These are phyloP conservation scores for Phyllosticta ampelicida DNA, from an alignment of 2,329 filamentous ascomycete genomes.

Conservation along the genomic window DNA sequence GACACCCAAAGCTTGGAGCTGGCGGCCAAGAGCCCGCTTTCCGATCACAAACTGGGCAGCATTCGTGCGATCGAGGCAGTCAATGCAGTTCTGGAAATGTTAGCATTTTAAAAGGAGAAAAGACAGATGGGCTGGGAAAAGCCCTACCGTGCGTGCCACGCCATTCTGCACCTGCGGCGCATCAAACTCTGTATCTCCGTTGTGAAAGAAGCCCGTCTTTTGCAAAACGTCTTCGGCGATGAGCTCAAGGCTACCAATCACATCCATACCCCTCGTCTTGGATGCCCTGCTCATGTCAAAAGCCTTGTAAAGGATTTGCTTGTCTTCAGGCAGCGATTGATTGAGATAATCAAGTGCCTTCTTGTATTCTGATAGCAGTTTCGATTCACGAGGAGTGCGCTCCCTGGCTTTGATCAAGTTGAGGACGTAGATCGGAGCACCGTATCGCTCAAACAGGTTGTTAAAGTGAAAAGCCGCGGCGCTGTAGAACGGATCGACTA, in stretches of 20 bases:
- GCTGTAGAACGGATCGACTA: slow-evolving; percentile 93
- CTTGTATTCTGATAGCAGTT: slow-evolving; percentile 78
- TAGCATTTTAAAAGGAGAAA: too few species aligned
- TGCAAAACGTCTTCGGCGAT: slow-evolving; percentile 82
- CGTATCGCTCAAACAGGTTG: slow-evolving; percentile 86
- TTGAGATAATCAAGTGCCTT: slow-evolving; percentile 85
- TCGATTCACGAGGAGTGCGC: slow-evolving; percentile 80
- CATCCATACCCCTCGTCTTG: slow-evolving; percentile 82
- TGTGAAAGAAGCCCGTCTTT: slow-evolving; percentile 88
- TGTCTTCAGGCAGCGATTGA: slow-evolving; percentile 73
- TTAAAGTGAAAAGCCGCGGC: slow-evolving; percentile 92
- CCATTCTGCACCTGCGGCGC: slow-evolving; percentile 73
- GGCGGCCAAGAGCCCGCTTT: slow-evolving; percentile 83
- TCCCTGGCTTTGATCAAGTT: slow-evolving; percentile 84
- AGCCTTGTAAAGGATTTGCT: slow-evolving; percentile 85
- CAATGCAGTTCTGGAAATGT: slow-evolving; percentile 66
- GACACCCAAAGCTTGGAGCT: slow-evolving; percentile 83
- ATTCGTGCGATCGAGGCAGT: slow-evolving; percentile 93
- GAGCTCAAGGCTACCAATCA: slow-evolving; percentile 80
- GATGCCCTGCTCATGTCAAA: slow-evolving; percentile 98
- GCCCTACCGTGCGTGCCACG: slow-evolving; percentile 60
- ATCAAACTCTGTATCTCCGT: slow-evolving; percentile 61
- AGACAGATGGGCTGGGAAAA: not conserved
- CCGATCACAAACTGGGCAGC: slow-evolving; percentile 97
- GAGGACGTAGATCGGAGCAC: slow-evolving; percentile 79